These are phyloP conservation scores for Puccinia brachypodii DNA, from an alignment of 1,284 basidiomycete species.

Conservation along the genomic window DNA sequence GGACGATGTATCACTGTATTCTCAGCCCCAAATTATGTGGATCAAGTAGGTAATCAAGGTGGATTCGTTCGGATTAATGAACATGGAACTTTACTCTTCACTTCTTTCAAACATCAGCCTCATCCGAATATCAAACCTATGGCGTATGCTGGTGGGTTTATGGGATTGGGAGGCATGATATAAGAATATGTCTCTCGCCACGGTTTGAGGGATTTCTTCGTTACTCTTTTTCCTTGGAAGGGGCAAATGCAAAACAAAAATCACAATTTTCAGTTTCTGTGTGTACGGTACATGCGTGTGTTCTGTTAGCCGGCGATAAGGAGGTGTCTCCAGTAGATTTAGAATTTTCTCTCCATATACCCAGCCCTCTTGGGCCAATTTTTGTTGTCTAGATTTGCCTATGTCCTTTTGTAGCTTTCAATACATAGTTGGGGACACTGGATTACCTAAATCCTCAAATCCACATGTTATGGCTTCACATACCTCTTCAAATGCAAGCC, in stretches of 20 bases:
- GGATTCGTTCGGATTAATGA: conserved; percentile 54
- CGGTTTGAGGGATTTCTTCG: background rate
- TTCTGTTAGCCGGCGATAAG: too few species aligned
- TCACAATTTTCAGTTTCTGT: background rate
- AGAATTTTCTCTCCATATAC: too few species aligned
- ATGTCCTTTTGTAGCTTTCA: too few species aligned
- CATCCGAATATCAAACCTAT: conserved; percentile 54
- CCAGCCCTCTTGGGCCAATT: too few species aligned
- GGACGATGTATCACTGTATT: conserved; percentile 81
- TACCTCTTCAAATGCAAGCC: too few species aligned
- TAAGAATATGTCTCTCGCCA: background rate
- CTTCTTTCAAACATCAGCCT: conserved; percentile 53
- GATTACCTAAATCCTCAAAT: too few species aligned
- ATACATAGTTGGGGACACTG: too few species aligned
- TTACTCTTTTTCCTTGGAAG: background rate
- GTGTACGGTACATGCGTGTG: too few species aligned
- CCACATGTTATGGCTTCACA: too few species aligned
- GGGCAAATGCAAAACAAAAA: background rate
- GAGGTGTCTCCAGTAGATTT: too few species aligned
- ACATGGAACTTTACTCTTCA: conserved; percentile 53
- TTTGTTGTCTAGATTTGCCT: too few species aligned
- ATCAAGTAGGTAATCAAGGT: conserved; percentile 56
- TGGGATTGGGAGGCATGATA: conserved; percentile 44
- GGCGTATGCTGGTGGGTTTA: conserved; percentile 52
- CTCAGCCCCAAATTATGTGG: conserved; percentile 56